Percentiles rank a stretch among this genome's conserved stretches.
These are phyloP conservation scores for Solanum aculeatissimum DNA, from an alignment of 305 asterid genomes.

Conservation along the genomic window DNA sequence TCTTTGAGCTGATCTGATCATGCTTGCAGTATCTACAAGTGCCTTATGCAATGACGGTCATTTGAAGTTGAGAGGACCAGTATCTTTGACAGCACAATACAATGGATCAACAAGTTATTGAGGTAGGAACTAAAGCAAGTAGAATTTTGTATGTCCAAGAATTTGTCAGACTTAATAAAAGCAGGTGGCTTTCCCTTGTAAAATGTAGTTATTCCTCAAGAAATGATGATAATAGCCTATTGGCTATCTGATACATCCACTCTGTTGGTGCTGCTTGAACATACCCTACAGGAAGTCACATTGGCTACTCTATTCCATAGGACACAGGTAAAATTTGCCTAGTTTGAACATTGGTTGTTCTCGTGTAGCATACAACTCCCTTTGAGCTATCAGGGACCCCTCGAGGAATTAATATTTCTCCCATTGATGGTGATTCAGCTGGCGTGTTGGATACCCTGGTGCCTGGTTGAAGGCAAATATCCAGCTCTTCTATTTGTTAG, in stretches of 20 bases:
- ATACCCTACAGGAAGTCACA: conserved; percentile 59
- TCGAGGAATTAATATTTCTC: conserved; percentile 62
- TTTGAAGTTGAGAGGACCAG: conserved; percentile 91
- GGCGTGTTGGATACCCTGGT: conserved; percentile 16
- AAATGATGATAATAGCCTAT: conserved; percentile 27
- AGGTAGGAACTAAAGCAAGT: conserved; percentile 33
- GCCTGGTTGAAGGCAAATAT: conserved; percentile 28
- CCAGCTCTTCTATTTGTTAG: conserved; percentile 35
- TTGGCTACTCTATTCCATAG: conserved; percentile 78
- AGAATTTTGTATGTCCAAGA: background rate
- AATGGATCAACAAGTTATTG: conserved; percentile 86
- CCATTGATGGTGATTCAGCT: conserved; percentile 40
- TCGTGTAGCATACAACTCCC: background rate
- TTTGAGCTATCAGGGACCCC: conserved; percentile 73
- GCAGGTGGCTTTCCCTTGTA: background rate
- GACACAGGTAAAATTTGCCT: conserved; percentile 52
- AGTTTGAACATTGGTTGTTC: background rate
- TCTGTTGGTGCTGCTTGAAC: conserved; percentile 62
- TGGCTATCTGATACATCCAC: conserved; percentile 84
- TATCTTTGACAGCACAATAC: conserved; percentile 83
- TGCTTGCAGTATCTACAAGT: conserved; percentile 89
- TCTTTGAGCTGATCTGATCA: conserved; percentile 70
- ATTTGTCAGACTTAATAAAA: background rate
- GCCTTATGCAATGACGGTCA: conserved; percentile 91
- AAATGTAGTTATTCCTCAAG: background rate